Conservation (phyloP, 1,284 basidiomycete genomes). For the Peniophora sp. region DNA sequence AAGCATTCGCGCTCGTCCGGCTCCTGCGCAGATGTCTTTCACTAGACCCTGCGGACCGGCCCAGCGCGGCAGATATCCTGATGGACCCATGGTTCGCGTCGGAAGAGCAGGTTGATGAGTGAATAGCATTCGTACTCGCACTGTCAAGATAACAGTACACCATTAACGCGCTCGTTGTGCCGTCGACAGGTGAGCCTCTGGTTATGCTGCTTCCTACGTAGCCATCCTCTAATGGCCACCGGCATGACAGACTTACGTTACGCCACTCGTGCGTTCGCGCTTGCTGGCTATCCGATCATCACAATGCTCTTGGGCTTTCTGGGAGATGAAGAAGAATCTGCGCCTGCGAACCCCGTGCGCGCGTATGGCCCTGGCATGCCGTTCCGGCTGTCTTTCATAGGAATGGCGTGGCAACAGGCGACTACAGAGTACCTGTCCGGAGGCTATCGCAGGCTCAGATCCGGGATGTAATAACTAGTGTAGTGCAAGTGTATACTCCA, state of each 20-base stretch:
- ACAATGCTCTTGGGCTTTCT: constrained; percentile 43
- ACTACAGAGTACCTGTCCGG: constrained; percentile 31
- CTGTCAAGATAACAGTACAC: too few species aligned
- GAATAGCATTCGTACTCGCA: too few species aligned
- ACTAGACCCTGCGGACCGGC: too few species aligned
- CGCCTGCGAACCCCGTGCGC: constrained; percentile 25
- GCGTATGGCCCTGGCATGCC: constrained; percentile 32
- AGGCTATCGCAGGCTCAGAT: constrained; percentile 46
- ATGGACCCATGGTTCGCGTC: too few species aligned
- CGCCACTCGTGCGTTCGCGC: constrained; percentile 23
- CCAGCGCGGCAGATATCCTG: too few species aligned
- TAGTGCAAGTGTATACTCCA: too few species aligned
- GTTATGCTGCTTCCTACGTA: constrained; percentile 10
- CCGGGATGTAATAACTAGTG: constrained; percentile 33
- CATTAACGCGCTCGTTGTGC: constrained; percentile 38
- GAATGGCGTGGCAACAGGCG: constrained; percentile 38
- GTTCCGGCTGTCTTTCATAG: constrained; percentile 42
- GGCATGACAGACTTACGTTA: constrained; percentile 13
- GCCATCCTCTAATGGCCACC: not conserved
- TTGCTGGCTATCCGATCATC: constrained; percentile 35
- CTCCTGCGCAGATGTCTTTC: too few species aligned
- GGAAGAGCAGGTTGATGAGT: too few species aligned
- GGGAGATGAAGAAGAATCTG: constrained; percentile 23
- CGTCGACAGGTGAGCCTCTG: constrained; percentile 22
- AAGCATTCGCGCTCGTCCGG: too few species aligned